Conservation (phyloP, 108 stramenopile species). For the Stephanodiscus minutulus region DNA sequence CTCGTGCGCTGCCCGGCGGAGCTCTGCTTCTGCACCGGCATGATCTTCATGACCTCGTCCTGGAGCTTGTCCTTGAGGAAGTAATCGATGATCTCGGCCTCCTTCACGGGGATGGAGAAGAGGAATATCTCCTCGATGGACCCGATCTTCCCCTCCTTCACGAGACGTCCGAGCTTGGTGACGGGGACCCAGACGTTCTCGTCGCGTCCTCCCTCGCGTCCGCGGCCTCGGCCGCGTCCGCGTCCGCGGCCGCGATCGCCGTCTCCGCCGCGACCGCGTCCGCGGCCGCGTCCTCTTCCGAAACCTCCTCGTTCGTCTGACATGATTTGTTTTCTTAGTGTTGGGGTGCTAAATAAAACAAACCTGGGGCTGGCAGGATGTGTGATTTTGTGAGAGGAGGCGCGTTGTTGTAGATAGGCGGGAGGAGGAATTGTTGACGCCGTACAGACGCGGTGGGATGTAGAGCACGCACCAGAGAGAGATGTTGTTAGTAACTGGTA, state of each 20-base stretch:
- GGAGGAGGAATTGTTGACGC: background rate
- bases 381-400: slow-evolving; percentile 22
- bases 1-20: slow-evolving; percentile 99
- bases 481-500: slow-evolving; percentile 1
- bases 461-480: no score
- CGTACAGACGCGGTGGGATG: background rate
- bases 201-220: slow-evolving; percentile 88
- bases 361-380: slow-evolving; percentile 53
- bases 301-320: slow-evolving; percentile 72
- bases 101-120: slow-evolving; percentile 99
- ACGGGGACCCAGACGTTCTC: slow-evolving; percentile 97
- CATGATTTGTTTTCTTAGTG: slow-evolving; percentile 23
- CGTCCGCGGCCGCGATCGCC: slow-evolving; percentile 65
- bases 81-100: slow-evolving; percentile 99
- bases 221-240: slow-evolving; percentile 92
- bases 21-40: slow-evolving; percentile 99
- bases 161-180: slow-evolving; percentile 99
- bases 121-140: slow-evolving; percentile 99
- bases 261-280: slow-evolving; percentile 64
- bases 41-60: slow-evolving; percentile 99
- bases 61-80: slow-evolving; percentile 96
- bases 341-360: no score
- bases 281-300: slow-evolving; percentile 66
- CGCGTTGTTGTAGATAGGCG: background rate
- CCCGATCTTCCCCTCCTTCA: slow-evolving; percentile 99